phyloP scores from a whole-genome alignment of 495 filamentous ascomycete species.

The Penicillium paxilli region DNA sequence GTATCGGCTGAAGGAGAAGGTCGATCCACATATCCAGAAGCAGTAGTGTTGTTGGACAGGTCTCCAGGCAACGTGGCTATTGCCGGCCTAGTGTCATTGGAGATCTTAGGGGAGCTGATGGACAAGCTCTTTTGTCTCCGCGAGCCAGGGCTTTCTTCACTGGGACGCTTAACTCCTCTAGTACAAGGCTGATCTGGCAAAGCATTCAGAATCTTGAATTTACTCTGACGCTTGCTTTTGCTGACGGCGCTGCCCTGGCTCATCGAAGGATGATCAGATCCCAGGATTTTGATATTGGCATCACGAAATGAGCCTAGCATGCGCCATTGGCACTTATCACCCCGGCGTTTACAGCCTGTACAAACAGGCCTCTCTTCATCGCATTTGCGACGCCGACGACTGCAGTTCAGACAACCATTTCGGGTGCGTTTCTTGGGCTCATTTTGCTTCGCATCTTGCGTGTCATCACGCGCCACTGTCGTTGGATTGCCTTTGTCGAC shows the following conservation, averaged over 20 bases:
- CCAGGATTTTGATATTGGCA: constrained; percentile 33
- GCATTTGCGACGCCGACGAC: constrained; percentile 33
- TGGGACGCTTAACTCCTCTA: neutral
- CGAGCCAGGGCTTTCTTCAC: neutral
- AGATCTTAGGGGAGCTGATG: neutral
- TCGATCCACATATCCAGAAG: neutral
- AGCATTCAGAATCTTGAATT: constrained; percentile 31
- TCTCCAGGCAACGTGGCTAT: neutral
- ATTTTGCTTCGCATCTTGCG: constrained; percentile 2
- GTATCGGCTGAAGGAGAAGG: neutral
- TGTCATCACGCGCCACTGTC: neutral
- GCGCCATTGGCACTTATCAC: constrained; percentile 34
- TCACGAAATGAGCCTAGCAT: constrained; percentile 36
- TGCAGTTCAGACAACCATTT: constrained; percentile 36
- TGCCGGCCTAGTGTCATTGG: neutral
- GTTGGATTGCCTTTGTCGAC: neutral
- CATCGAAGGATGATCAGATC: constrained; percentile 33
- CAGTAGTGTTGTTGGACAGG: neutral
- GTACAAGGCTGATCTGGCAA: neutral
- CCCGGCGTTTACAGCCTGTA: constrained; percentile 30
- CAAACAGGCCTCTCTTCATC: constrained; percentile 34
- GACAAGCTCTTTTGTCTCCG: neutral
- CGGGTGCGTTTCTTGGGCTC: constrained; percentile 32
- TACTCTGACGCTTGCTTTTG: constrained; percentile 23
- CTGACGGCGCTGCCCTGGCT: constrained; percentile 21